These are phyloP conservation scores for Nemania sp. DNA, from an alignment of 2,329 filamentous ascomycete genomes.

Conservation along the genomic window DNA sequence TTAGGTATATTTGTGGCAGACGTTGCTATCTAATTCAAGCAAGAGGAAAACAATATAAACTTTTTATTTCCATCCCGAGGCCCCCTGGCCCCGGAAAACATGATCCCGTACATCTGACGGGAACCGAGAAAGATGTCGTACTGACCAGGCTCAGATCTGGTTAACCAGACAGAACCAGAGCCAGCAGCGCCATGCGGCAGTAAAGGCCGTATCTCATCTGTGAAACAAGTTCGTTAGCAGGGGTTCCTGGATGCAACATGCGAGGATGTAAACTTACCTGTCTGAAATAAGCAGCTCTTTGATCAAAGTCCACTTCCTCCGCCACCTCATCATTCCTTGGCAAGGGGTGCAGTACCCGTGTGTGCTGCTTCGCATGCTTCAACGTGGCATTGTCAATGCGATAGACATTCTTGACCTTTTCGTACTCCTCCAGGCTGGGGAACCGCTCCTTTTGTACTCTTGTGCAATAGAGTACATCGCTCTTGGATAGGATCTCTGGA, in stretches of 20 bases:
- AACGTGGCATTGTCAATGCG: slow-evolving; percentile 88
- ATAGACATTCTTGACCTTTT: slow-evolving; percentile 85
- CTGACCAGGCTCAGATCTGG: slow-evolving; percentile 8
- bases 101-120: slow-evolving; percentile 1
- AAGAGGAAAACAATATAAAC: slow-evolving; percentile 24
- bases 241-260: neutral
- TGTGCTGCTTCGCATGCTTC: slow-evolving; percentile 87
- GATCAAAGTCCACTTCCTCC: slow-evolving; percentile 97
- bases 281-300: slow-evolving; percentile 96
- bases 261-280: slow-evolving; percentile 72
- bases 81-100: slow-evolving; percentile 19
- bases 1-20: slow-evolving; percentile 35
- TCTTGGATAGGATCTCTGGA: slow-evolving; percentile 80
- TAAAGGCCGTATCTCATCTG: slow-evolving; percentile 98
- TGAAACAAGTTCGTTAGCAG: slow-evolving; percentile 50
- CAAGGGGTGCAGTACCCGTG: slow-evolving; percentile 94
- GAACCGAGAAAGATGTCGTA: neutral
- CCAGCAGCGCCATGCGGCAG: slow-evolving; percentile 95
- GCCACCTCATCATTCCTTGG: slow-evolving; percentile 91
- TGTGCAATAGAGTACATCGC: slow-evolving; percentile 95
- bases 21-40: slow-evolving; percentile 39
- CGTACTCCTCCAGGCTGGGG: slow-evolving; percentile 77
- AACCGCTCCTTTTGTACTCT: slow-evolving; percentile 97
- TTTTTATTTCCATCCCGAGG: slow-evolving; percentile 29
- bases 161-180: slow-evolving; percentile 75